Percentiles rank a stretch among this genome's conserved stretches.
phyloP scores from a whole-genome alignment of 2,329 filamentous ascomycete genomes.

The Paraphoma sp. region DNA sequence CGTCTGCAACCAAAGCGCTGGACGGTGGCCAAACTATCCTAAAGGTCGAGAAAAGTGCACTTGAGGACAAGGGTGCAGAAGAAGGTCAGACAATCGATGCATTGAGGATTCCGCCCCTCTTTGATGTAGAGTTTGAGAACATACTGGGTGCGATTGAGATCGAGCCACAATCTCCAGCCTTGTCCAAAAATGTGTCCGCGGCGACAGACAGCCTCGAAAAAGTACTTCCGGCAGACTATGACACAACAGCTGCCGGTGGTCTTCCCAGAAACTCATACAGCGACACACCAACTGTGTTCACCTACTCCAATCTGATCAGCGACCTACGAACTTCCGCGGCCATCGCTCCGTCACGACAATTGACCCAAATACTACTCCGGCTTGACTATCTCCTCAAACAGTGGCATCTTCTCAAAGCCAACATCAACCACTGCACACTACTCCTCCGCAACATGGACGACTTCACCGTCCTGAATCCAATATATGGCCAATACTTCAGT shows the following conservation, averaged over 20 bases:
- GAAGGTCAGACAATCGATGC: constrained; percentile 19
- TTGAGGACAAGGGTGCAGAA: constrained; percentile 54
- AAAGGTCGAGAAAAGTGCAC: constrained; percentile 64
- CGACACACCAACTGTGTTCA: constrained; percentile 54
- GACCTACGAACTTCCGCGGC: constrained; percentile 4
- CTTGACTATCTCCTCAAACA: constrained; percentile 36
- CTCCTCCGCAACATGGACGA: constrained; percentile 80
- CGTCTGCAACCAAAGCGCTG: constrained; percentile 63
- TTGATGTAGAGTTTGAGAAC: constrained; percentile 68
- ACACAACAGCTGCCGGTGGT: constrained; percentile 5
- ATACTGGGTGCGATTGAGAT: constrained; percentile 35
- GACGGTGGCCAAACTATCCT: constrained; percentile 82
- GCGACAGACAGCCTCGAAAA: constrained; percentile 2
- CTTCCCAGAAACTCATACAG: constrained; percentile 19
- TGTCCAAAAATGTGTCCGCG: background rate
- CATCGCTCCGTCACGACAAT: constrained; percentile 36
- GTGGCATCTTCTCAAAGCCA: constrained; percentile 29
- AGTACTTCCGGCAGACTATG: background rate
- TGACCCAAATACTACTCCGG: constrained; percentile 47
- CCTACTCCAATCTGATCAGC: constrained; percentile 49
- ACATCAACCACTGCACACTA: constrained; percentile 60
- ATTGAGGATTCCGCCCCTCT: constrained; percentile 66
- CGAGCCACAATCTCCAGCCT: constrained; percentile 3
- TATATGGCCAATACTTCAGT: constrained; percentile 78
- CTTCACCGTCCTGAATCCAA: constrained; percentile 75